Evolutionary conservation across 495 filamentous ascomycete genomes (phyloP), one percentile per base, ranked within the genome.

Genomic region (Talaromyces trachyspermus): DNA sequence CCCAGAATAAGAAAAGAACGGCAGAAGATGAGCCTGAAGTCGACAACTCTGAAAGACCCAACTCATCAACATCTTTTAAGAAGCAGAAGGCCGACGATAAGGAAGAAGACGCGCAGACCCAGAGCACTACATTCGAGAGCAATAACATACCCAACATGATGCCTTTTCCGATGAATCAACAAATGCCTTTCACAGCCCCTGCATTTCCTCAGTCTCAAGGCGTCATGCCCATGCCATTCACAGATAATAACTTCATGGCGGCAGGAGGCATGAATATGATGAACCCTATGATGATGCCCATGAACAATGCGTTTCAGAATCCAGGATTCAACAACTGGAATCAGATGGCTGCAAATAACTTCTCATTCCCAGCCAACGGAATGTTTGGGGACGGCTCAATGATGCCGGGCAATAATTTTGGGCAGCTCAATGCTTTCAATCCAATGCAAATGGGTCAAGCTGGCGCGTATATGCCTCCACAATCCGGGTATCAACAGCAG

Each of bases 1-100:
- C 43, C 4, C 50, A 63, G 33, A 69, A 74, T 14, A 90, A 84
- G 66, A 96, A 95, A 70, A 81, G 92, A 12, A 75, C 84, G 9
- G 89, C 89, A 27, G 86, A 95, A 35, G 84, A 88, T 33, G 67
- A 81, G 2, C 65, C 83, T 19, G 71, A 75, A 36, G 46, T 37
- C 14, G 49, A 49, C 15, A 44, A 46, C 4, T n/a, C 54, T n/a
- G 52, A 42, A 18, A 54, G 49, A n/a, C 46, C 52, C 43, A 56
- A 51, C 11, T 12, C 50, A 36, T 55, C 46, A 20, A 55, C 54
- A n/a, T 37, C 40, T 17, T 37, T 50, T 27, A 74, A 68, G 53
- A 69, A 65, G 44, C 63, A 57, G 22, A 70, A 64, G 50, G 33
- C 53, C 5, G 56, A 61, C 11, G 61, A 66, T 20, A 30, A 43